Percentiles rank a stretch among this genome's conserved stretches.
Conservation (phyloP, 2,329 filamentous ascomycete species). For the Ophiocordyceps polyrhachis-furcata region DNA sequence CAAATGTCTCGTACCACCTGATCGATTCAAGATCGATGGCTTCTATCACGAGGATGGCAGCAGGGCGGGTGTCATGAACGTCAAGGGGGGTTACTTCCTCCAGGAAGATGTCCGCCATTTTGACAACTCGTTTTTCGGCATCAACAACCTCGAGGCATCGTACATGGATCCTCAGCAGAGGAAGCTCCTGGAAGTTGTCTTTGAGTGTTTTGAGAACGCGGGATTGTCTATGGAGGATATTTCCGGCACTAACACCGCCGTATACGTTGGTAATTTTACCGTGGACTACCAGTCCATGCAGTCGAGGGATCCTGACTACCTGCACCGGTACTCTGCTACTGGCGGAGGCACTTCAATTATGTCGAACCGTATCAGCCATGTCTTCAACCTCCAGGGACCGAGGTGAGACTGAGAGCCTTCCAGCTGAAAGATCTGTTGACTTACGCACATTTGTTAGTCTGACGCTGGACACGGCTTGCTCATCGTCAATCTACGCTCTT, state of each 20-base stretch:
- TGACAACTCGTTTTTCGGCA: slow-evolving; percentile 19
- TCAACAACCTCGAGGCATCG: slow-evolving; percentile 17
- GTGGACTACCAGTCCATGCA: slow-evolving; percentile 4
- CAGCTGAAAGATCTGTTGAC: neutral
- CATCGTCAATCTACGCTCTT: slow-evolving; percentile 12
- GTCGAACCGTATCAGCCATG: slow-evolving; percentile 16
- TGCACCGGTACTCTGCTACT: slow-evolving; percentile 3
- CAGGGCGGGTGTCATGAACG: slow-evolving; percentile 5
- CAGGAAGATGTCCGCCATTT: slow-evolving; percentile 13
- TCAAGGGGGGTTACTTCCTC: slow-evolving; percentile 10
- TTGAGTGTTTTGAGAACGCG: slow-evolving; percentile 20
- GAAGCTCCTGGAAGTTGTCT: slow-evolving; percentile 19
- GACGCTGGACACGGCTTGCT: slow-evolving; percentile 18
- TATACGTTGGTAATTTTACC: slow-evolving; percentile 5
- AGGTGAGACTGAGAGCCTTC: neutral
- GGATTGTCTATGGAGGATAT: slow-evolving; percentile 13
- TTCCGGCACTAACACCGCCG: slow-evolving; percentile 4
- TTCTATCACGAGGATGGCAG: slow-evolving; percentile 16
- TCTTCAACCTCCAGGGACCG: slow-evolving; percentile 18
- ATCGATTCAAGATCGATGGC: slow-evolving; percentile 9
- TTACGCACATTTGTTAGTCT: slow-evolving; percentile 4
- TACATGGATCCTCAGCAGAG: slow-evolving; percentile 23
- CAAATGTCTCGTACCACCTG: slow-evolving; percentile 3
- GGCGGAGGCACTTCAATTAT: slow-evolving; percentile 18
- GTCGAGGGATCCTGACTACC: slow-evolving; percentile 4